Percentiles rank a stretch among this genome's conserved stretches.
Evolutionary conservation across 768 basidiomycete genomes (phyloP).

Genomic region (Cystobasidium onofrii): DNA sequence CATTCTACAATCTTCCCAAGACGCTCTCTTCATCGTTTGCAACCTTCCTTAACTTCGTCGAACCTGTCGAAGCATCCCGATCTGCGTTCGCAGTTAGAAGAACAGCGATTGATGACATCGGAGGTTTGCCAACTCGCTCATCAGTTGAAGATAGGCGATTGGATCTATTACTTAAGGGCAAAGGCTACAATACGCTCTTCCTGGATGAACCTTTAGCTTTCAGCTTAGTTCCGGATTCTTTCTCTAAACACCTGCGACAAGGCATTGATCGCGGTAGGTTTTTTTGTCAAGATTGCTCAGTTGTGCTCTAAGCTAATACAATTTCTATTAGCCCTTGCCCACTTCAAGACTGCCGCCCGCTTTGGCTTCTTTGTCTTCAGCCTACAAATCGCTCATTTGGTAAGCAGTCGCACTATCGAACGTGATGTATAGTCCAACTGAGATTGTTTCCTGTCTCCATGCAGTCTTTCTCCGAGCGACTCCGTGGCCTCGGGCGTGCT

Average conservation of each 20-base stretch:
- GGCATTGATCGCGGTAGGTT: slow-evolving; percentile 8
- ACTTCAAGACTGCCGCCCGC: slow-evolving; percentile 17
- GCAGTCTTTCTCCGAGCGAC: slow-evolving; percentile 19
- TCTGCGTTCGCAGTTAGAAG: slow-evolving; percentile 41
- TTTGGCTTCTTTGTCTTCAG: slow-evolving; percentile 26
- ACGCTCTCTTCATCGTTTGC: slow-evolving; percentile 31
- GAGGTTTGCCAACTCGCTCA: slow-evolving; percentile 39
- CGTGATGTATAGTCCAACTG: neutral
- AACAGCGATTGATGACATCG: slow-evolving; percentile 38
- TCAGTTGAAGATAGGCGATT: slow-evolving; percentile 41
- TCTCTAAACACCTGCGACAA: slow-evolving; percentile 29
- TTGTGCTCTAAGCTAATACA: neutral
- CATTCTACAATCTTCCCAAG: slow-evolving; percentile 42
- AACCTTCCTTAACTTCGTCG: slow-evolving; percentile 37
- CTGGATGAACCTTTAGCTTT: slow-evolving; percentile 40
- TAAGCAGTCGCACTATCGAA: neutral
- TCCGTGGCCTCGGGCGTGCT: neutral
- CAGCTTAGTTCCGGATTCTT: slow-evolving; percentile 35
- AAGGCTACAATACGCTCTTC: slow-evolving; percentile 36
- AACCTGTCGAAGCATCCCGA: slow-evolving; percentile 37
- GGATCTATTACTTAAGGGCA: slow-evolving; percentile 37
- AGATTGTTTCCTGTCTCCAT: neutral
- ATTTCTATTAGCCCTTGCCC: slow-evolving; percentile 5
- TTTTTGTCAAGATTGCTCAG: neutral
- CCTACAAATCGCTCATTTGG: slow-evolving; percentile 20